Base-by-base conservation (phyloP, 1,284 basidiomycete species). In the Ganoderma leucocontextum region DNA sequence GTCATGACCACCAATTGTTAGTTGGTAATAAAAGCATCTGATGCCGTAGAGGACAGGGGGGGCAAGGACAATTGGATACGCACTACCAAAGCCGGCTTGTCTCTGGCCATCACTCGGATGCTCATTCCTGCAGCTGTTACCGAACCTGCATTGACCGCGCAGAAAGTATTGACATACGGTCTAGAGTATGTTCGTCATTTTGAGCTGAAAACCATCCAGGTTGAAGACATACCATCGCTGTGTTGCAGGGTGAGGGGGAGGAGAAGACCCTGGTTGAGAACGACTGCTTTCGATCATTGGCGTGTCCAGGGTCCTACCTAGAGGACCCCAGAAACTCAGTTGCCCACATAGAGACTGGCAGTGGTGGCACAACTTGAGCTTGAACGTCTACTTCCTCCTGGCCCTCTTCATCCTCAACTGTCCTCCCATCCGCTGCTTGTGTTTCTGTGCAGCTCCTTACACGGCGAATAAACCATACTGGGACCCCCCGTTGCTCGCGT, bases 111-210 rank as follows among this genome's bases (percentile, higher is more conserved):
- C 76, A 52, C 74, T 77, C 19, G 88, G 86, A 75, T 94, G 92
- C 70, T 93, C 90, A 74, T 92, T 89, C 72, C 87, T 86, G 77
- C 93, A 95, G 58, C 77, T 80, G 63, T 83, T 79, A 2, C 93
- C 93, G 73, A 91, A 95, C 74, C 82, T 86, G 81, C 93, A 94
- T 63, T 82, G 75, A 2, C 92, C 93, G 33, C 88, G 87, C 61
- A 92, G 78, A 75, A 85, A 94, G 77, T 82, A 94, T 67, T 84
- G 81, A 75, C 93, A 95, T 3, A 87, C 81, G 4, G 70, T 76
- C 83, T 84, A 49, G n/a, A 35, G 12, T 1, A 38, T 0, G 4
- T 12, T 0, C 4, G n/a, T 67, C 4, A 66, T 44, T 9, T 39
- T 9, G 35, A 29, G 22, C 33, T n/a, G n/a, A 38, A 17, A 39